A percentile compares a stretch with the other conserved stretches of the same genome.
Evolutionary conservation across 305 asterid genomes (phyloP).

Genomic region (Fraxinus dipetala): DNA sequence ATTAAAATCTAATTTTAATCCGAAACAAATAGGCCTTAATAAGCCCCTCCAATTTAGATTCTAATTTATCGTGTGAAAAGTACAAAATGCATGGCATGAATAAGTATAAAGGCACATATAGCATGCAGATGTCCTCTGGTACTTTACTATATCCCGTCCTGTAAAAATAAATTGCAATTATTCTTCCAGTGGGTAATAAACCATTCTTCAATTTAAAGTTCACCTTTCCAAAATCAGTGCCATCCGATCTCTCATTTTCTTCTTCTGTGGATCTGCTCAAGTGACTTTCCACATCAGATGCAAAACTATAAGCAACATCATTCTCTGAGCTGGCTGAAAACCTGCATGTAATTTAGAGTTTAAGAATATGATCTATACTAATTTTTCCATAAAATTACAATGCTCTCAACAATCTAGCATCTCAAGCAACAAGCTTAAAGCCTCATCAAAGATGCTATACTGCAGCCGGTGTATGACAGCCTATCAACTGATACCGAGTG

Average conservation of each 20-base stretch:
- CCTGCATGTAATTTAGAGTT: slow-evolving; percentile 30
- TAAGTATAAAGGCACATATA: not conserved
- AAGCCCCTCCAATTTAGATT: not conserved
- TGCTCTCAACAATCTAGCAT: not conserved
- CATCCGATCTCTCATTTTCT: slow-evolving; percentile 24
- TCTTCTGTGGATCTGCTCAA: slow-evolving; percentile 22
- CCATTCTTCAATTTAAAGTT: slow-evolving; percentile 10
- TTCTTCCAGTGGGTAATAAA: slow-evolving; percentile 13
- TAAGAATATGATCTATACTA: not conserved
- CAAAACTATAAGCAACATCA: slow-evolving; percentile 11
- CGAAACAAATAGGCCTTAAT: not conserved
- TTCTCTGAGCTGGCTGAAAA: slow-evolving; percentile 26
- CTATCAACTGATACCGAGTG: slow-evolving; percentile 9
- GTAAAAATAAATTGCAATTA: not conserved
- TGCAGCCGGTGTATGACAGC: not conserved
- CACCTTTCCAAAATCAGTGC: slow-evolving; percentile 30
- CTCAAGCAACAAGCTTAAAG: not conserved
- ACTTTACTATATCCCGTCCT: not conserved
- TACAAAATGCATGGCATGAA: not conserved
- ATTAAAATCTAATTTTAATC: too few relatives aligned
- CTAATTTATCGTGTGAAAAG: not conserved
- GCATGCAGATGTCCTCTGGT: slow-evolving; percentile 10
- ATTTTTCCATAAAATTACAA: slow-evolving; percentile 9
- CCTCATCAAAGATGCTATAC: not conserved
- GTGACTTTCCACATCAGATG: slow-evolving; percentile 20